Evolutionary conservation across 495 filamentous ascomycete species (phyloP).

Genomic region (Pyronema omphalodes): DNA sequence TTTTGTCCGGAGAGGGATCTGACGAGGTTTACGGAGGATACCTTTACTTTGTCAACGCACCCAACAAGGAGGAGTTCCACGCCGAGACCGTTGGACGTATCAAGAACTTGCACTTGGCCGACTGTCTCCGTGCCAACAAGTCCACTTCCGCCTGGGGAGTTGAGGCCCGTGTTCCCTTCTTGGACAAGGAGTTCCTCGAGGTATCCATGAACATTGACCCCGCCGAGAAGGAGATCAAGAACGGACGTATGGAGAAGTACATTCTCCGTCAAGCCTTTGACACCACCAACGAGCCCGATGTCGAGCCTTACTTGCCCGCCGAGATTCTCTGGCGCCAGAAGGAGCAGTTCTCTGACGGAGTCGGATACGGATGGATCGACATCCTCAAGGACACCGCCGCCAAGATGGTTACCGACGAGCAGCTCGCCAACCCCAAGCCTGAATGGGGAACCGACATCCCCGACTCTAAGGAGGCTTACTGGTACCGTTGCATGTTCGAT

Average conservation of each 20-base stretch:
- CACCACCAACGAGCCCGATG: slow-evolving; percentile 61
- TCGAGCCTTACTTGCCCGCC: slow-evolving; percentile 70
- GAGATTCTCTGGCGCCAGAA: slow-evolving; percentile 97
- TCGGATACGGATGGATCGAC: slow-evolving; percentile 98
- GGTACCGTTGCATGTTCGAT: slow-evolving; percentile 96
- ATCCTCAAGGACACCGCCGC: slow-evolving; percentile 86
- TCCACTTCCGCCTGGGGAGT: slow-evolving; percentile 97
- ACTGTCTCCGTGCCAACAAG: slow-evolving; percentile 96
- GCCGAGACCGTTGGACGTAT: slow-evolving; percentile 78
- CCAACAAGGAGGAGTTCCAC: slow-evolving; percentile 80
- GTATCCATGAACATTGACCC: slow-evolving; percentile 83
- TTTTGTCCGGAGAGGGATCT: slow-evolving; percentile 84
- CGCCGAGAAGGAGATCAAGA: slow-evolving; percentile 80
- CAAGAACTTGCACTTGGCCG: slow-evolving; percentile 85
- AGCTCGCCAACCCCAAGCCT: slow-evolving; percentile 89
- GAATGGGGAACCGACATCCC: slow-evolving; percentile 87
- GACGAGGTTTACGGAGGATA: slow-evolving; percentile 98
- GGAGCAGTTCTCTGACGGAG: slow-evolving; percentile 96
- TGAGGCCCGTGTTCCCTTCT: slow-evolving; percentile 92
- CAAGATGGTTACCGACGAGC: slow-evolving; percentile 75
- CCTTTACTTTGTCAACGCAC: slow-evolving; percentile 92
- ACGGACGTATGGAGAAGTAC: slow-evolving; percentile 69
- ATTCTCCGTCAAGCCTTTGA: slow-evolving; percentile 95
- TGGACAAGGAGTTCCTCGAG: slow-evolving; percentile 92
- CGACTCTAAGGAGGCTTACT: slow-evolving; percentile 89